A percentile compares a stretch with the other conserved stretches of the same genome.
Conservation (phyloP, 192 early-diverging fungal genomes). For the Coemansia sp. region DNA sequence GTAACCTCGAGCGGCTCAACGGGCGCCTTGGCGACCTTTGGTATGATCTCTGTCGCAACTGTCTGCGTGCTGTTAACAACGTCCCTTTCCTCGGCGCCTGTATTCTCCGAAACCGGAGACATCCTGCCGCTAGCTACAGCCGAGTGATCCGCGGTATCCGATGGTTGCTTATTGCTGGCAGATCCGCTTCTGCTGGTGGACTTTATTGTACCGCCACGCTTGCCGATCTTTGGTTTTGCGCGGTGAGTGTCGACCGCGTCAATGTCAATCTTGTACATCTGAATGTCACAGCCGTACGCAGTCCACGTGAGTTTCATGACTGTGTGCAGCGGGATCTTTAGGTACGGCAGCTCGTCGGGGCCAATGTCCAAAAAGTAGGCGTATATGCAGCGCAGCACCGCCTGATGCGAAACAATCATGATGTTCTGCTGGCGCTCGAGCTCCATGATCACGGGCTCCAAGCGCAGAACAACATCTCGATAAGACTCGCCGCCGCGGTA, state of each 20-base stretch:
- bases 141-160: background rate
- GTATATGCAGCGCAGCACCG: constrained; percentile 95
- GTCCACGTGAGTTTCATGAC: constrained; percentile 96
- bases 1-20: constrained; percentile 18
- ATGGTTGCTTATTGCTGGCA: background rate
- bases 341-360: constrained; percentile 95
- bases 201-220: constrained; percentile 29
- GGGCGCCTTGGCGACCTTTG: background rate
- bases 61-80: background rate
- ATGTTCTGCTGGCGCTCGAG: constrained; percentile 96
- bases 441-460: constrained; percentile 99
- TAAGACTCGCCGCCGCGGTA: constrained; percentile 89
- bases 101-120: background rate
- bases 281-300: constrained; percentile 94
- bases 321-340: constrained; percentile 98
- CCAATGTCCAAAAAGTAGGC: constrained; percentile 94
- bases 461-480: constrained; percentile 88
- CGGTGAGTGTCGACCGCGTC: constrained; percentile 98
- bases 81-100: background rate
- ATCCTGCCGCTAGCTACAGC: background rate
- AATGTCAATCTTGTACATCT: constrained; percentile 91
- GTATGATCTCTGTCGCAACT: background rate
- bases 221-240: constrained; percentile 60
- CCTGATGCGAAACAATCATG: constrained; percentile 96
- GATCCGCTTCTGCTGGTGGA: constrained; percentile 12